Evolutionary conservation across 148 eudicot genomes (phyloP).

Genomic region (Rhododendron kiyosumense): DNA sequence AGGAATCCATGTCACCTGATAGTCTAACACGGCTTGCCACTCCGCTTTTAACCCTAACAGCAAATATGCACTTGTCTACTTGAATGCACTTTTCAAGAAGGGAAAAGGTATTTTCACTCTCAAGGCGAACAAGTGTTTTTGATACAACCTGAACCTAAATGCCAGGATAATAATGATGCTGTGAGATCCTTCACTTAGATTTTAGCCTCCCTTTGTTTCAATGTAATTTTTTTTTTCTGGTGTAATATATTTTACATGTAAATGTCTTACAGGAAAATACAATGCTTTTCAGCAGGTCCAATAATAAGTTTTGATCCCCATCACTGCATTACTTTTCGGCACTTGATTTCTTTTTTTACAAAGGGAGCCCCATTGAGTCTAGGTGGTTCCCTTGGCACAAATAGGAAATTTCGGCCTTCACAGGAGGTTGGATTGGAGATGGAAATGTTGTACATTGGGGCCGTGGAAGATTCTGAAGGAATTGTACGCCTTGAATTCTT

Average conservation of each 20-base stretch:
- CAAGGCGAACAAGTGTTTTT: neutral
- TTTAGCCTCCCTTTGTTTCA: no score
- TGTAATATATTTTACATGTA: no score
- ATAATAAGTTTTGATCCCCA: neutral
- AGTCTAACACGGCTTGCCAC: neutral
- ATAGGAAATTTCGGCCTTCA: neutral
- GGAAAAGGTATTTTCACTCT: neutral
- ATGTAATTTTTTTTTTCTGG: no score
- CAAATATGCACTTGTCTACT: neutral
- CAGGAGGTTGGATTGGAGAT: neutral
- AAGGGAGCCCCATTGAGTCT: neutral
- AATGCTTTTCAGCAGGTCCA: neutral
- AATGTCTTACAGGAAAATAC: no score
- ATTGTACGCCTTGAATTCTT: neutral
- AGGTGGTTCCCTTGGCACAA: neutral
- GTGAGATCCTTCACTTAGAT: no score
- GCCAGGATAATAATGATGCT: no score
- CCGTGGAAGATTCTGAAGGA: neutral
- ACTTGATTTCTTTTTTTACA: no score
- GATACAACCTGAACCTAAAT: neutral
- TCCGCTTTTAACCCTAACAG: constrained; percentile 18
- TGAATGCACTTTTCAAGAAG: neutral
- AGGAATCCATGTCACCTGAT: no score
- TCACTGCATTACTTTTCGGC: neutral
- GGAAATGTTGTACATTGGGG: neutral